phyloP scores from a whole-genome alignment of 2,329 filamentous ascomycete genomes.

The Lomentospora prolificans region DNA sequence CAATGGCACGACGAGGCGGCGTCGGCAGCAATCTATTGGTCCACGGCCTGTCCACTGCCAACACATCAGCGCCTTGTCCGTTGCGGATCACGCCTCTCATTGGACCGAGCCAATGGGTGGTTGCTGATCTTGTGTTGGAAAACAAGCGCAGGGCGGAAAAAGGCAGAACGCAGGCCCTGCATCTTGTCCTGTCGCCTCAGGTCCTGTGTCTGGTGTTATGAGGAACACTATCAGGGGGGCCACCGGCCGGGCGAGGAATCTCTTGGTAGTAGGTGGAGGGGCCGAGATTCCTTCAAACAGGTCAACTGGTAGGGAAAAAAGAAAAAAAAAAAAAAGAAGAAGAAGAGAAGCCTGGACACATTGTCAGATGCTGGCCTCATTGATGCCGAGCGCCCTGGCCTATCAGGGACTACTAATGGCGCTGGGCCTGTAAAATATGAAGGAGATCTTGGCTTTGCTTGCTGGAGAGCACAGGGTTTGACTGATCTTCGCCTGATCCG shows the following conservation, averaged over 20 bases:
- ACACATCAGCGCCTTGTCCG: slow-evolving; percentile 6
- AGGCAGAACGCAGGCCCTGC: neutral
- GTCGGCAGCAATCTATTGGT: slow-evolving; percentile 3
- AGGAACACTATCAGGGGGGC: no score
- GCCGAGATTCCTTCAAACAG: no score
- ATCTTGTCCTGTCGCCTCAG: no score
- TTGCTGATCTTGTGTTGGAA: slow-evolving; percentile 5
- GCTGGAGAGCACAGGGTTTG: neutral
- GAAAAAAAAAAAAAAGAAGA: neutral
- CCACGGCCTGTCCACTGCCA: slow-evolving; percentile 5
- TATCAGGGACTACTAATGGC: neutral
- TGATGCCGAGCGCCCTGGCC: neutral
- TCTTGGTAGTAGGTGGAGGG: no score
- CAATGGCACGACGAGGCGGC: slow-evolving; percentile 2
- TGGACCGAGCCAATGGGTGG: slow-evolving; percentile 1
- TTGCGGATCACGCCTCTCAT: slow-evolving; percentile 2
- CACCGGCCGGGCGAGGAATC: no score
- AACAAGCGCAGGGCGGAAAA: neutral
- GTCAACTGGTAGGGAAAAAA: neutral
- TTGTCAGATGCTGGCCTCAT: neutral
- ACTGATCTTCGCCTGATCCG: slow-evolving; percentile 4
- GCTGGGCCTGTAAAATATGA: neutral
- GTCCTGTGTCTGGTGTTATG: neutral
- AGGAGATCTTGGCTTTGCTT: neutral
- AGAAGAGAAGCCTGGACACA: neutral